Base-by-base conservation (phyloP, 176 grass and related monocot species). In the Miscanthus lutarioriparius region DNA sequence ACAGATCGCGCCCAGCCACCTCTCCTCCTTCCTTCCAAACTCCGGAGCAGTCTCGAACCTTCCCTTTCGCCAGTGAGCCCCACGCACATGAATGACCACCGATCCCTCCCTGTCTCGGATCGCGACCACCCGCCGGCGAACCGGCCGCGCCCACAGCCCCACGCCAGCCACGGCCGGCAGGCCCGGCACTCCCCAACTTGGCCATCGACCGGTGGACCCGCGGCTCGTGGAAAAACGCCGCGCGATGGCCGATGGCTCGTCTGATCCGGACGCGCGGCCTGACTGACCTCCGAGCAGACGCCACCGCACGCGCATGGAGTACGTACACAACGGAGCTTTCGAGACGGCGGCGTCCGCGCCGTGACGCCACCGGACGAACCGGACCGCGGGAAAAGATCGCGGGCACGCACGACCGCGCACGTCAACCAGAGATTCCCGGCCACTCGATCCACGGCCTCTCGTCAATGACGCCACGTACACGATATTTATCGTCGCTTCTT, bases 51-150 rank as follows among this genome's bases (percentile, higher is more conserved):
- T 51, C 78, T 0, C 11, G 63, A 80, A n/a, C 22, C 32, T 47
- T 40, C 79, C 4, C 5, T 51, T n/a, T 68, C 78, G 8, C 10
- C 0, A n/a, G 22, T 65, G 45, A 14, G 22, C 65, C 65, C 79
- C 79, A 70, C 79, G 22, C 51, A 3, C 51, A 11, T 77, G 49
- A 77, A 61, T 70, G 22, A 0, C n/a, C n/a, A 33, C 49, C 53
- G 51, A n/a, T 4, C 44, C 36, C 15, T 70, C 36, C 2, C 22
- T 33, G 32, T 70, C 74, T 3, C 66, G 4, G n/a, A 25, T 1
- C n/a, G 79, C 79, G 79, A 66, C 78, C 64, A 69, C 30, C 43
- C 28, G 27, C 10, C 78, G 39, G 61, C 77, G 9, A 30, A 10
- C n/a, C 25, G 12, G 12, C 20, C 48, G 27, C 9, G 5, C 32